Evolutionary conservation across 441 rosid species (phyloP), one percentile per base, ranked within the genome.

Genomic region (Kokia cookei): DNA sequence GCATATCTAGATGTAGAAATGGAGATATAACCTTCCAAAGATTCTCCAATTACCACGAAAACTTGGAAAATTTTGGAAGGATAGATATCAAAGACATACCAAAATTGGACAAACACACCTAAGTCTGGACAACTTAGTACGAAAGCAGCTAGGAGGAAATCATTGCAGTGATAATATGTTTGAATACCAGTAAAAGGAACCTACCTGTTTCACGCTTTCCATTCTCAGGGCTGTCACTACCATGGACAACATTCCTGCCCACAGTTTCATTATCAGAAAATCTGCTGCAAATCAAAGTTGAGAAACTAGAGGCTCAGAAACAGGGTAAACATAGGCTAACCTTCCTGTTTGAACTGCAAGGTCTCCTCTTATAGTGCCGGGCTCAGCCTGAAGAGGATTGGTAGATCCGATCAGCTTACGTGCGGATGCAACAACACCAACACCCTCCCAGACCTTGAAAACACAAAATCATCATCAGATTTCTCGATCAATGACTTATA

Each of bases 341-440:
- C 99, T 91, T 86, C 99, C 99, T 2, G 98, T 93, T 86, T 94
- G 98, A 73, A 94, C 96, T 51, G 99, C 96, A 51, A 94, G 87
- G 81, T 94, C 98, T 48, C 99, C 99, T 78, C 98, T 85, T 40
- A 95, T 93, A n/a, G 99, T 93, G 77, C 99, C 98, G 40, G 98
- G 98, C 80, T 95, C 98, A 78, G 99, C 98, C 82, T 90, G 88
- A 80, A 93, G 98, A 76, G 99, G 98, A 85, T 95, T 85, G 7
- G 99, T 93, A 15, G 93, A 81, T 62, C 99, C 99, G 55, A 95
- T 95, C 26, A 95, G 77, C 81, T 93, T 95, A 50, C 99, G 90
- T 51, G 97, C 96, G 1, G 99, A 93, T 71, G 96, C 98, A 61
- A 94, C 99, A 69, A 90, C 91, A 65, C 99, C 96, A 75, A 88